Percentiles rank a stretch among this genome's conserved stretches.
These are phyloP conservation scores for Colletotrichum filicis DNA, from an alignment of 2,329 filamentous ascomycete genomes.

Conservation along the genomic window DNA sequence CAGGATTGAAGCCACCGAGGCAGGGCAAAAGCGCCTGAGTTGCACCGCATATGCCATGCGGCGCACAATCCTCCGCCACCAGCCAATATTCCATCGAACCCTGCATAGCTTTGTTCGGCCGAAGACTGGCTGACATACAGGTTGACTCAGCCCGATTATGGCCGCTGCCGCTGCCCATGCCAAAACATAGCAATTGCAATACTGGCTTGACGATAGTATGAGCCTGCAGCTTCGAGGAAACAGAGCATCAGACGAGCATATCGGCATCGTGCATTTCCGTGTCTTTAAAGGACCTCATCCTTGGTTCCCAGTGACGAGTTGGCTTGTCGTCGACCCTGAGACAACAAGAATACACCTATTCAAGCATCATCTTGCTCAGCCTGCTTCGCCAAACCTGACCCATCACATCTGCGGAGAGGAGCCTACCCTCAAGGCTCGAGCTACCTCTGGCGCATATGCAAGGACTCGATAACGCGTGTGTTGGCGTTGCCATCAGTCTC, in stretches of 20 bases:
- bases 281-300: too few species aligned
- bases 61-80: slow-evolving; percentile 29
- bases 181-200: not conserved
- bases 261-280: not conserved
- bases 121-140: slow-evolving; percentile 4
- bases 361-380: not conserved
- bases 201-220: too few species aligned
- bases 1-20: not conserved
- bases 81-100: slow-evolving; percentile 22
- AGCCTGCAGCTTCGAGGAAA: not conserved
- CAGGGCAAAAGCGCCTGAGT: slow-evolving; percentile 10
- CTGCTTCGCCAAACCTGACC: not conserved
- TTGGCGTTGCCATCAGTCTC: not conserved
- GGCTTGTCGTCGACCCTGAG: not conserved
- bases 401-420: not conserved
- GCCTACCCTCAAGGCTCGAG: not conserved
- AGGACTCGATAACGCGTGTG: slow-evolving; percentile 7
- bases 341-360: not conserved
- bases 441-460: slow-evolving; percentile 6
- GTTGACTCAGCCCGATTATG: not conserved
- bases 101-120: slow-evolving; percentile 27
- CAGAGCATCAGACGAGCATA: not conserved
- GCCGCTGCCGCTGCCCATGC: not conserved
- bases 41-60: slow-evolving; percentile 30
- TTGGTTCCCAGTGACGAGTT: not conserved